Percentiles rank a stretch among this genome's conserved stretches.
Conservation (phyloP, 2,329 filamentous ascomycete genomes). For the Trichophyton verrucosum region DNA sequence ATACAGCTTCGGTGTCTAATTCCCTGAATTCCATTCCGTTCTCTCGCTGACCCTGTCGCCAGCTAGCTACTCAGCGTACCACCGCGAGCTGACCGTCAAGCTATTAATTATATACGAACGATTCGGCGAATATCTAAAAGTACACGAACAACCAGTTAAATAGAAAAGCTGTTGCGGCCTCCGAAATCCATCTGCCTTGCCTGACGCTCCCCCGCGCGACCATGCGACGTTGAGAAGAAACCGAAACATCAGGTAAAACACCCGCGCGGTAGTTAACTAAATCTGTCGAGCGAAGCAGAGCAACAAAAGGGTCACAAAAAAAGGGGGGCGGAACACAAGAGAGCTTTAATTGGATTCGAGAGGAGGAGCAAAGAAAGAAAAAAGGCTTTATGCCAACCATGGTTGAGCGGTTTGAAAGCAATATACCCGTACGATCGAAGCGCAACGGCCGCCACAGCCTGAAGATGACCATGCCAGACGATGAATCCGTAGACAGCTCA, state of each 20-base stretch:
- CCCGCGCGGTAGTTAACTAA: no score
- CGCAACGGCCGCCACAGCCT: background rate
- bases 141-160: background rate
- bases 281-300: no score
- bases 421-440: constrained; percentile 3
- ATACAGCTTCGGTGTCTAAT: no score
- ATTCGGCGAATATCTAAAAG: background rate
- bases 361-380: background rate
- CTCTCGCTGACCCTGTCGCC: no score
- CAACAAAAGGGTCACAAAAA: no score
- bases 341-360: no score
- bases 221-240: background rate
- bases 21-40: background rate
- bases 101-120: no score
- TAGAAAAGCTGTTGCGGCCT: background rate
- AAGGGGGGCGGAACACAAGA: no score
- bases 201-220: background rate
- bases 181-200: background rate
- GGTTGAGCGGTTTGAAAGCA: constrained; percentile 4
- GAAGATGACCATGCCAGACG: constrained; percentile 4
- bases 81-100: no score
- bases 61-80: no score
- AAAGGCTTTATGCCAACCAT: background rate
- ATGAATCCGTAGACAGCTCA: constrained; percentile 21
- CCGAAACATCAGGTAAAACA: background rate